phyloP scores from a whole-genome alignment of 371 early-diverging fungal genomes.

The Syncephalis fuscata region DNA sequence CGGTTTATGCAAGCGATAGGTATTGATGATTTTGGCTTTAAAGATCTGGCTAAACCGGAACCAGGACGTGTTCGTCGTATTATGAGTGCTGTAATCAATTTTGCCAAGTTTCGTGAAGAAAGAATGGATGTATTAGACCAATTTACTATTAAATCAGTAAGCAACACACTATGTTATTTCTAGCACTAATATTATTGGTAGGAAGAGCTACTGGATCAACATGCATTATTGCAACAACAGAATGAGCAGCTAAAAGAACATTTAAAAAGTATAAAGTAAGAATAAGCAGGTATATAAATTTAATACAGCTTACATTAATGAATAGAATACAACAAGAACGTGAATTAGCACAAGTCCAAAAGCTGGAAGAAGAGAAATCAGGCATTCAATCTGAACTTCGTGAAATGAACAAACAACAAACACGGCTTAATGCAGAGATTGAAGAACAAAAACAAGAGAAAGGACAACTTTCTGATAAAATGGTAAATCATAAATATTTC shows the following conservation, averaged over 20 bases:
- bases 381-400: too few relatives aligned
- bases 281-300: too few relatives aligned
- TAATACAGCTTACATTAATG: too few relatives aligned
- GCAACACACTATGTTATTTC: too few relatives aligned
- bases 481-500: background rate
- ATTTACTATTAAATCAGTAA: constrained; percentile 1
- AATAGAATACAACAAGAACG: too few relatives aligned
- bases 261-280: too few relatives aligned
- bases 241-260: too few relatives aligned
- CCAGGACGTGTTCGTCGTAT: constrained; percentile 34
- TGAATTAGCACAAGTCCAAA: too few relatives aligned
- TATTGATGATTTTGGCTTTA: constrained; percentile 42
- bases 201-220: too few relatives aligned
- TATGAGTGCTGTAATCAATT: constrained; percentile 68
- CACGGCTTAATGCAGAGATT: background rate
- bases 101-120: constrained; percentile 75
- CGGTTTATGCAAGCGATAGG: constrained; percentile 47
- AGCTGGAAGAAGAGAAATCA: too few relatives aligned
- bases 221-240: too few relatives aligned
- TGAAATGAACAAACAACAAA: background rate
- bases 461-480: background rate
- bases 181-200: too few relatives aligned
- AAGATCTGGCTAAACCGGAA: constrained; percentile 59
- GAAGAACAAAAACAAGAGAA: background rate
- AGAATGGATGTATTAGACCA: constrained; percentile 8